A percentile compares a stretch with the other conserved stretches of the same genome.
phyloP scores from a whole-genome alignment of 257 asterid genomes.

The Salvia rosmarinus region DNA sequence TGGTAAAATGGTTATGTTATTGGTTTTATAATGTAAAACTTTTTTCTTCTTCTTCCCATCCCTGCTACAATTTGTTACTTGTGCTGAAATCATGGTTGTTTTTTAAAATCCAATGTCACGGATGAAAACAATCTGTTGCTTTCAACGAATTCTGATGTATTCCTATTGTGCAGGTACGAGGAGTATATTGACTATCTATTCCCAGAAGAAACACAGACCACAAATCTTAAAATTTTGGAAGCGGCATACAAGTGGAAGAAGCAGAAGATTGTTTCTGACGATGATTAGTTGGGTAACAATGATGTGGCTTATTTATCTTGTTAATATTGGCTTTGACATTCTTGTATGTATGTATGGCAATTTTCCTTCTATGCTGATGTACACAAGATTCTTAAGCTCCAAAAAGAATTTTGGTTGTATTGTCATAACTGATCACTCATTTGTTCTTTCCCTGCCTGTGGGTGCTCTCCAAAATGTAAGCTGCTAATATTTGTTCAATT shows the following conservation, averaged over 20 bases:
- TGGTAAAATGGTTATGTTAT: background rate
- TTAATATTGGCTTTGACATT: too few relatives aligned
- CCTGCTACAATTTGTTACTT: too few relatives aligned
- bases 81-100: background rate
- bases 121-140: too few relatives aligned
- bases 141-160: conserved; percentile 22
- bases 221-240: too few relatives aligned
- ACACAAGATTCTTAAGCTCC: conserved; percentile 8
- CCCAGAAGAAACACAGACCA: conserved; percentile 84
- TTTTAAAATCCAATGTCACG: too few relatives aligned
- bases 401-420: conserved; percentile 11
- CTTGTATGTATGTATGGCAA: conserved; percentile 17
- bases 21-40: background rate
- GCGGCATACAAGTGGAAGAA: too few relatives aligned
- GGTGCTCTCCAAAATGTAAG: background rate
- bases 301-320: too few relatives aligned
- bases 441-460: background rate
- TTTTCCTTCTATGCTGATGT: background rate
- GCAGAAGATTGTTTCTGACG: too few relatives aligned
- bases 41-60: background rate
- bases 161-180: conserved; percentile 63
- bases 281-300: too few relatives aligned
- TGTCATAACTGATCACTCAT: background rate
- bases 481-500: conserved; percentile 5
- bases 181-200: conserved; percentile 84